Conservation (phyloP, 768 basidiomycete genomes). For the Phaffia tasmanica region DNA sequence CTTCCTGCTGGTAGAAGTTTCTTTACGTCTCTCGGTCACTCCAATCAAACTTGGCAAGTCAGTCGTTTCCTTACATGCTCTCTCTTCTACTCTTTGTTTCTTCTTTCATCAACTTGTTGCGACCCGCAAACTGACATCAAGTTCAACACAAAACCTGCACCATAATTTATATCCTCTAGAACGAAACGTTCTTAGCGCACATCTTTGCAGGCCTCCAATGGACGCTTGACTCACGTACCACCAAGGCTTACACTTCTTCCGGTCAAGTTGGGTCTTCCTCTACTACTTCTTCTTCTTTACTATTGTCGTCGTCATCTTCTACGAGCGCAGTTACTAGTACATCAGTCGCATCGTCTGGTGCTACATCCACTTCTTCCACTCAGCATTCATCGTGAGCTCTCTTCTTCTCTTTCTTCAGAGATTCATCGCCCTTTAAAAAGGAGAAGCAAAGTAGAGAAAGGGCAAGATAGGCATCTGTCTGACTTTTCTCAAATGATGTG, state of each 20-base stretch:
- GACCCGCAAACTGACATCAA: slow-evolving; percentile 15
- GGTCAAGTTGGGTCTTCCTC: background rate
- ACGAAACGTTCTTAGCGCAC: slow-evolving; percentile 58
- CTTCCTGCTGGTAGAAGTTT: slow-evolving; percentile 58
- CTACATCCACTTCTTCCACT: too few relatives aligned
- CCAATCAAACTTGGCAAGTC: slow-evolving; percentile 66
- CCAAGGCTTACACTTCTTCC: slow-evolving; percentile 48
- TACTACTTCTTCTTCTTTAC: background rate
- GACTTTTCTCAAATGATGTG: too few relatives aligned
- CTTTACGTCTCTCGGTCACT: slow-evolving; percentile 71
- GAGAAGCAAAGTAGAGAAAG: too few relatives aligned
- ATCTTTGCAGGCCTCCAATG: slow-evolving; percentile 65
- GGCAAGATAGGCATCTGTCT: too few relatives aligned
- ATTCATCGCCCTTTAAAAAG: too few relatives aligned
- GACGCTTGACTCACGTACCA: slow-evolving; percentile 60
- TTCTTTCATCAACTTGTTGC: background rate
- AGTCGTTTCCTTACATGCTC: slow-evolving; percentile 27
- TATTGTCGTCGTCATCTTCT: too few relatives aligned
- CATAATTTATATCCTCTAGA: slow-evolving; percentile 39
- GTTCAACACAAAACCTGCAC: slow-evolving; percentile 24
- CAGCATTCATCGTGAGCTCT: too few relatives aligned
- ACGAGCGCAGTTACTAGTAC: too few relatives aligned
- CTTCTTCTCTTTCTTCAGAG: too few relatives aligned
- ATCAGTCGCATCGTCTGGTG: too few relatives aligned
- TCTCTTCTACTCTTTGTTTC: background rate